Base-by-base conservation (phyloP, 345 rosid genomes). In the Eucalyptus rudis region DNA sequence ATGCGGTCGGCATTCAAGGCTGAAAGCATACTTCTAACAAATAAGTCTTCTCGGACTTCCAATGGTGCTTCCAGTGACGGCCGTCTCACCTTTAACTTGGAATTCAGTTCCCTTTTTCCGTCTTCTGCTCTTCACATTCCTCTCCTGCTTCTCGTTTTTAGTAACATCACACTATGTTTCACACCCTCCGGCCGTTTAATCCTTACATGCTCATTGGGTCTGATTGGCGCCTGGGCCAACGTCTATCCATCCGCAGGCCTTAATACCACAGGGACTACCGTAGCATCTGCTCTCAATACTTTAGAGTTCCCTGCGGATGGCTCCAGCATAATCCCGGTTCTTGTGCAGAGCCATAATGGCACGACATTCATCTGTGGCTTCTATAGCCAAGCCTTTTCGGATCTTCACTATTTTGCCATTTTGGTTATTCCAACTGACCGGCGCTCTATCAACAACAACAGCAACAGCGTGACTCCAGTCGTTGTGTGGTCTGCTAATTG, bases 401-500 rank as follows among this genome's bases (percentile, higher is more conserved):
- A 49, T 22, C 50, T 27, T 56, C 47, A 10, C 71, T 88, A 10
- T 31, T 81, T 88, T 22, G 20, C 87, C 27, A 31, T 88, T 43
- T 44, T 88, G 13, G 51, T 88, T 7, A 31, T 49, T 33, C 66
- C 29, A 5, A 33, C 40, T 0, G 44, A 51, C 29, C 22, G 0
- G 27, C 4, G 1, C 10, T 19, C 40, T 7, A 13, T 80, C 4
- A 7, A 3, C 29, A 52, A 36, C 76, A 15, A 7, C 79, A 8
- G 40, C 11, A 0, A 22, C 47, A 14, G 13, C 1, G 24, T 29
- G 50, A 19, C 25, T 20, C 87, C 24, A 31, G 27, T 3, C 16
- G 51, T 90, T 44, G 92, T 89, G 45, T 91, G 92, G 93, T 88
- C 90, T 45, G 91, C 93, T 16, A 92, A 92, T 22, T 13, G 87